Conservation (phyloP, 116 monocot genomes). For the Papilionanthe hybrid region DNA sequence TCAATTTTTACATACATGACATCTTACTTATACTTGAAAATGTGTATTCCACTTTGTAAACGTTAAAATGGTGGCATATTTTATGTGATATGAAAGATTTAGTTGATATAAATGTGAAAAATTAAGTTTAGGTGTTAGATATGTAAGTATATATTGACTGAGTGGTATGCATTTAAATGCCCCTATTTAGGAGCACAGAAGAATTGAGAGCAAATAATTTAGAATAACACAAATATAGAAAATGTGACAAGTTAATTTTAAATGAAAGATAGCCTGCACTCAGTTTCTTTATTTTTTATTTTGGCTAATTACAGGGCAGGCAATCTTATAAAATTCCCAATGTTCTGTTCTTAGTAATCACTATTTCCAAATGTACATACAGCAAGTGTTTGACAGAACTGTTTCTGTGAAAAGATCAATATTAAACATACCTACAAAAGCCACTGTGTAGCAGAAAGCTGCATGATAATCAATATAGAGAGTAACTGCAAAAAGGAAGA, state of each 20-base stretch:
- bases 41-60: no score
- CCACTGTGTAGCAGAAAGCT: conserved; percentile 56
- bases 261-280: background rate
- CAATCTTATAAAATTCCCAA: background rate
- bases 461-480: conserved; percentile 51
- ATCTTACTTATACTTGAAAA: no score
- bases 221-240: background rate
- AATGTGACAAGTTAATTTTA: background rate
- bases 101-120: no score
- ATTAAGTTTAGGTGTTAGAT: background rate
- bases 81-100: no score
- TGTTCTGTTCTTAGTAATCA: background rate
- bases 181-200: background rate
- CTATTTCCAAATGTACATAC: background rate
- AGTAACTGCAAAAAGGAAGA: conserved; percentile 66
- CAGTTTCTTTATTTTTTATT: background rate
- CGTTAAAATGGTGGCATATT: no score
- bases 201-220: background rate
- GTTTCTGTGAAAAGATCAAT: background rate
- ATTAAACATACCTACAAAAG: conserved; percentile 55
- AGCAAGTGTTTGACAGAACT: background rate
- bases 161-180: no score
- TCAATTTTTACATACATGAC: no score
- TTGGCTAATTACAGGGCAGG: background rate
- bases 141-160: no score